phyloP scores from a whole-genome alignment of 257 asterid genomes.

The Solanum megistacrolobum region DNA sequence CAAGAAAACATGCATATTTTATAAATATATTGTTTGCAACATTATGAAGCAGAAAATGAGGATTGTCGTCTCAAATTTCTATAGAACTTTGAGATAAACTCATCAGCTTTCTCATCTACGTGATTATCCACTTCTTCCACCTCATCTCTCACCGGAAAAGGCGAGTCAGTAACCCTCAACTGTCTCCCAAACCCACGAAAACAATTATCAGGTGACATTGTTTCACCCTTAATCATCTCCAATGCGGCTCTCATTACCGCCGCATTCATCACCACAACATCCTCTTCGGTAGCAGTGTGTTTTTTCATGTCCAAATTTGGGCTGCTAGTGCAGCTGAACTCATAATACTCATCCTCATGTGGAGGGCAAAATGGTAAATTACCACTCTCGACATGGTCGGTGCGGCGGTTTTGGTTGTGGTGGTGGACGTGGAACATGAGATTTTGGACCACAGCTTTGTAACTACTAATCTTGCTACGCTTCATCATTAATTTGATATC shows the following conservation, averaged over 20 bases:
- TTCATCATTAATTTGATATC: conserved; percentile 16
- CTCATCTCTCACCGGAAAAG: not conserved
- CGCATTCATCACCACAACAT: not conserved
- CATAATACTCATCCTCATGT: not conserved
- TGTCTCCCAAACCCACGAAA: conserved; percentile 1
- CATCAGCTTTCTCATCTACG: conserved; percentile 13
- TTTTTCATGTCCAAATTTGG: not conserved
- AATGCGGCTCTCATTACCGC: not conserved
- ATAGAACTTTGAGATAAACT: conserved; percentile 9
- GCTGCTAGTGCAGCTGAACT: conserved; percentile 13
- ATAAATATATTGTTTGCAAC: too few species aligned
- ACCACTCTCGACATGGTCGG: not conserved
- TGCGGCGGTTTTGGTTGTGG: not conserved
- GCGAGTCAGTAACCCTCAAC: conserved; percentile 11
- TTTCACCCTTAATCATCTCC: not conserved
- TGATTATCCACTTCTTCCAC: not conserved
- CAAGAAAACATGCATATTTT: too few species aligned
- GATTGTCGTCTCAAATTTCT: conserved; percentile 6
- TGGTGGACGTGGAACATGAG: conserved; percentile 5
- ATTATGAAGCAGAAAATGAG: not conserved
- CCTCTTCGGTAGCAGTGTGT: not conserved
- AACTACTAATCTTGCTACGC: conserved; percentile 8
- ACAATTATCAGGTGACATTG: not conserved
- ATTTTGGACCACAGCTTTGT: not conserved
- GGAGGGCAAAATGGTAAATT: not conserved